Base-by-base conservation (phyloP, 805 yeast genomes). In the Priceomyces melissophilus region DNA sequence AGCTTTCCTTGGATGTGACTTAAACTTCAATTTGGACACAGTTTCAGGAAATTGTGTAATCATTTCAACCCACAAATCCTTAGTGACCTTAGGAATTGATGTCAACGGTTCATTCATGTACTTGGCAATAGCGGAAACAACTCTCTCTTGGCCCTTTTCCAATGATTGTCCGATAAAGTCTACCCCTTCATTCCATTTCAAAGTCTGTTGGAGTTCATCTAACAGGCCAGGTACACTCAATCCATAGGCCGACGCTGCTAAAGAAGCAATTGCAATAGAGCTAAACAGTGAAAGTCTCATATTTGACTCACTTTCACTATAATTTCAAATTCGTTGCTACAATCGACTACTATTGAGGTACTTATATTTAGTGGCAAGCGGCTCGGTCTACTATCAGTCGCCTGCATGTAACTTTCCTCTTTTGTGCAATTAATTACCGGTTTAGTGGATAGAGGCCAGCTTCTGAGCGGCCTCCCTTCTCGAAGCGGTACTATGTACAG, bases 51-150 rank as follows among this genome's bases (percentile, higher is more conserved):
- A 84, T 38, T 67, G 61, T 52, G 71, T 42, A 30, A 82, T 65
- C 80, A 83, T 76, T 31, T 83, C 88, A 20, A 75, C 54, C 90
- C 90, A 84, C 26, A 75, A 54, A 17, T 57, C 45, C 54, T 76
- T 73, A 37, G 82, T 60, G 10, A 74, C 79, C 3, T 63, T 55
- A 12, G 84, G 67, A 34, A 82, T 50, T 11, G 67, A 48, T 23
- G 73, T 78, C 23, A 73, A 41, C 3, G 82, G 77, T 46, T 78
- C 70, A 40, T 76, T 73, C 51, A 80, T 58, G 25, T 74, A 73
- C 31, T 67, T 65, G 13, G 82, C 67, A 39, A 81, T 81, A 41
- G 76, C 62, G 35, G 65, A 65, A 38, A 78, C 50, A 30, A 78
- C 51, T 25, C 53, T 54, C 49, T 53, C 41, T 38, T 52, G 54